These are phyloP conservation scores for Lepidium africanum DNA, from an alignment of 345 rosid genomes.

Conservation along the genomic window DNA sequence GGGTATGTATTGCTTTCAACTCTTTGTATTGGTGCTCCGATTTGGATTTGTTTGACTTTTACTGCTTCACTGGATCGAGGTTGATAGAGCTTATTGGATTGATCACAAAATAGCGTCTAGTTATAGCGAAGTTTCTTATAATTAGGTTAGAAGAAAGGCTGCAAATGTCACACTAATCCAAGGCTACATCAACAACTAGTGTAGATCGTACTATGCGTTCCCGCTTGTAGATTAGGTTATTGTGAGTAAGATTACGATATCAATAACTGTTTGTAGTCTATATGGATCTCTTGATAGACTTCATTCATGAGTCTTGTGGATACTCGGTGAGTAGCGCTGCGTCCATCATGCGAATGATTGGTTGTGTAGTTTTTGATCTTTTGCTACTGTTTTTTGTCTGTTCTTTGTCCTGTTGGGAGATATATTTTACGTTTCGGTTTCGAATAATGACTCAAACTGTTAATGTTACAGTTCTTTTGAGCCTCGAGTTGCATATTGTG, in stretches of 20 bases:
- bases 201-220: not conserved
- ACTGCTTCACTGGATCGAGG: conserved; percentile 6
- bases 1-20: conserved; percentile 39
- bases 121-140: not conserved
- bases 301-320: not conserved
- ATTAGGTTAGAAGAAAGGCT: not conserved
- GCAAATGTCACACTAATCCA: not conserved
- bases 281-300: not conserved
- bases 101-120: not conserved
- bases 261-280: not conserved
- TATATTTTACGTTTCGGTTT: not conserved
- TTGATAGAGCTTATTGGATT: not conserved
- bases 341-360: not conserved
- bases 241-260: not conserved
- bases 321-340: not conserved
- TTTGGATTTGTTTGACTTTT: conserved; percentile 14
- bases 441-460: conserved; percentile 3
- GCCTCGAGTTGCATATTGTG: conserved; percentile 74
- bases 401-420: not conserved
- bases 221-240: not conserved
- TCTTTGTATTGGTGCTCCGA: not conserved
- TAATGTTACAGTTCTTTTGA: conserved; percentile 40
- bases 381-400: not conserved
- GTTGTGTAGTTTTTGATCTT: not conserved
- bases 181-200: not conserved